A percentile compares a stretch with the other conserved stretches of the same genome.
Evolutionary conservation across 1,284 basidiomycete species (phyloP).

Genomic region (Paramarasmius palmivorus): DNA sequence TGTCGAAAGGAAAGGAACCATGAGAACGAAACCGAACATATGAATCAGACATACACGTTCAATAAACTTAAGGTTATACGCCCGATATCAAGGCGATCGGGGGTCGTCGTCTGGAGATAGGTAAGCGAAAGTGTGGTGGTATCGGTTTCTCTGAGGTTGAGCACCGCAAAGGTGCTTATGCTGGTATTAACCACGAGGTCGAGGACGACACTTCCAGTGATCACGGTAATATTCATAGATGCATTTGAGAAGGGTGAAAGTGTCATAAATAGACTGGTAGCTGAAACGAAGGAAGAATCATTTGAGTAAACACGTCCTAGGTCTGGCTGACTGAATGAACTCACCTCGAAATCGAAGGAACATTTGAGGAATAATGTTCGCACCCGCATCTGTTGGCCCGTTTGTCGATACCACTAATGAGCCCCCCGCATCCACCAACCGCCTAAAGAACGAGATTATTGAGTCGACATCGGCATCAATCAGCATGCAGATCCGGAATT

Average conservation of each 20-base stretch:
- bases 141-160: constrained; percentile 37
- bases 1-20: constrained; percentile 17
- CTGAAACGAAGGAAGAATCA: constrained; percentile 28
- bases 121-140: constrained; percentile 45
- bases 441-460: constrained; percentile 25
- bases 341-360: constrained; percentile 54
- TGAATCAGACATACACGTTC: constrained; percentile 40
- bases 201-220: constrained; percentile 35
- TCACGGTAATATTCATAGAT: constrained; percentile 49
- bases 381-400: constrained; percentile 34
- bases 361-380: constrained; percentile 50
- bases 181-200: constrained; percentile 34
- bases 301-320: no score
- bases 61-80: constrained; percentile 39
- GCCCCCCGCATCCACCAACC: constrained; percentile 22
- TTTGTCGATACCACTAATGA: constrained; percentile 36
- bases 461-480: no score
- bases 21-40: constrained; percentile 25
- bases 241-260: constrained; percentile 48
- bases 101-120: constrained; percentile 30
- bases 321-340: no score
- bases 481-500: neutral
- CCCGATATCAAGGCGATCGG: constrained; percentile 39
- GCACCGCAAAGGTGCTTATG: constrained; percentile 33
- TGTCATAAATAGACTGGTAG: constrained; percentile 43